A percentile compares a stretch with the other conserved stretches of the same genome.
Evolutionary conservation across 2,329 filamentous ascomycete species (phyloP).

Genomic region (Clathrospora elynae): DNA sequence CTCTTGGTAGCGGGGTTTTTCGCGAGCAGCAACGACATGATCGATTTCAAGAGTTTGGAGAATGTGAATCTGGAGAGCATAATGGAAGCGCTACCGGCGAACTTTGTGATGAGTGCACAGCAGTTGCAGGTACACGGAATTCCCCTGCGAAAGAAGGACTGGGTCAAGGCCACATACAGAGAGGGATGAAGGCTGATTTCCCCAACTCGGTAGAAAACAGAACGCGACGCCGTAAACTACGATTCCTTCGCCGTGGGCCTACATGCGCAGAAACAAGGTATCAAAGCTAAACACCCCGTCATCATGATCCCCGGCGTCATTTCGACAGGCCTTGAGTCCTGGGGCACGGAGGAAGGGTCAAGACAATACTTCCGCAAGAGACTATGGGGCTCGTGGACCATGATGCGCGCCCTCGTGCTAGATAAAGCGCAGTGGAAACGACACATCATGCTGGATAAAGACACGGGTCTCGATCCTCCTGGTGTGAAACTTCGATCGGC

Average conservation of each 20-base stretch:
- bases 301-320: conserved; percentile 99
- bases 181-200: conserved; percentile 29
- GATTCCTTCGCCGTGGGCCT: conserved; percentile 92
- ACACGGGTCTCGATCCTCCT: conserved; percentile 87
- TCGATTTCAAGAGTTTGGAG: conserved; percentile 75
- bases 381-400: conserved; percentile 97
- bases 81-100: conserved; percentile 84
- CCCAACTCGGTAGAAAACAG: conserved; percentile 66
- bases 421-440: conserved; percentile 95
- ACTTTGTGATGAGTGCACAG: conserved; percentile 81
- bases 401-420: conserved; percentile 93
- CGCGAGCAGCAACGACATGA: conserved; percentile 84
- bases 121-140: conserved; percentile 72
- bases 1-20: conserved; percentile 89
- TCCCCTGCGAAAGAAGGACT: neutral
- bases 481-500: conserved; percentile 88
- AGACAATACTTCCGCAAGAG: conserved; percentile 92
- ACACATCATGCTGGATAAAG: conserved; percentile 95
- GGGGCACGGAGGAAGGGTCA: conserved; percentile 86
- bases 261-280: conserved; percentile 78
- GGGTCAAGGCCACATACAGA: neutral
- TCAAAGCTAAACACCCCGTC: conserved; percentile 81
- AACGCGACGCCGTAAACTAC: conserved; percentile 86
- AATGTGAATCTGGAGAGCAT: conserved; percentile 81
- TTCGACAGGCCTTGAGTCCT: conserved; percentile 93